Evolutionary conservation across 1,284 basidiomycete genomes (phyloP).

Genomic region (Caloboletus firmus): DNA sequence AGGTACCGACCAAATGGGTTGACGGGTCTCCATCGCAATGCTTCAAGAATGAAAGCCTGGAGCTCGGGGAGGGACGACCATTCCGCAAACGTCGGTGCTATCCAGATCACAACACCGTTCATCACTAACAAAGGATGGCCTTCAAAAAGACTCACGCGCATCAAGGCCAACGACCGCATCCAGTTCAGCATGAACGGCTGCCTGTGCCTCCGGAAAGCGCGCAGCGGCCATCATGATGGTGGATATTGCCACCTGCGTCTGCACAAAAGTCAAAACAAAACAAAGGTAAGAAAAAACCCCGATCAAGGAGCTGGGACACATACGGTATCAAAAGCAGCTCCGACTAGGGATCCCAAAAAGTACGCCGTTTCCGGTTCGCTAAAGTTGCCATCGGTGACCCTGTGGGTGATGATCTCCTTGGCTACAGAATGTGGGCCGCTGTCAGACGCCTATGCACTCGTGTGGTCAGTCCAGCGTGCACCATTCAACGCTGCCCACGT

Average conservation of each 20-base stretch:
- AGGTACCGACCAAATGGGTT: conserved; percentile 27
- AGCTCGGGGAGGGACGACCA: conserved; percentile 24
- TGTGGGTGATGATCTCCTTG: conserved; percentile 54
- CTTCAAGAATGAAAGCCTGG: conserved; percentile 30
- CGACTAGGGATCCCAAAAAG: conserved; percentile 63
- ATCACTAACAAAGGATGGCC: not conserved
- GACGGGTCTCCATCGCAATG: conserved; percentile 30
- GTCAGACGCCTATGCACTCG: conserved; percentile 8
- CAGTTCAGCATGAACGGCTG: conserved; percentile 57
- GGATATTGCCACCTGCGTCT: conserved; percentile 61
- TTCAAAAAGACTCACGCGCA: conserved; percentile 38
- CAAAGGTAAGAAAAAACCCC: not conserved
- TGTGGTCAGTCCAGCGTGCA: not conserved
- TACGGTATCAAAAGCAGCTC: conserved; percentile 61
- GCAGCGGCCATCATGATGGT: conserved; percentile 67
- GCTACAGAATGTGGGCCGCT: conserved; percentile 37
- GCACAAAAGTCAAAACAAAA: not conserved
- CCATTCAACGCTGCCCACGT: not conserved
- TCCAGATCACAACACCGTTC: not conserved
- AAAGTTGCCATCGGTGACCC: conserved; percentile 45
- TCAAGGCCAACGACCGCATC: conserved; percentile 56
- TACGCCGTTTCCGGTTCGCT: conserved; percentile 57
- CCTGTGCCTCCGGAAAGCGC: conserved; percentile 54
- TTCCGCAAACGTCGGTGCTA: conserved; percentile 29
- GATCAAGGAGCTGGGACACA: not conserved